A percentile compares a stretch with the other conserved stretches of the same genome.
Conservation (phyloP, 176 grass and related monocot species). For the Saccharum officinarum region DNA sequence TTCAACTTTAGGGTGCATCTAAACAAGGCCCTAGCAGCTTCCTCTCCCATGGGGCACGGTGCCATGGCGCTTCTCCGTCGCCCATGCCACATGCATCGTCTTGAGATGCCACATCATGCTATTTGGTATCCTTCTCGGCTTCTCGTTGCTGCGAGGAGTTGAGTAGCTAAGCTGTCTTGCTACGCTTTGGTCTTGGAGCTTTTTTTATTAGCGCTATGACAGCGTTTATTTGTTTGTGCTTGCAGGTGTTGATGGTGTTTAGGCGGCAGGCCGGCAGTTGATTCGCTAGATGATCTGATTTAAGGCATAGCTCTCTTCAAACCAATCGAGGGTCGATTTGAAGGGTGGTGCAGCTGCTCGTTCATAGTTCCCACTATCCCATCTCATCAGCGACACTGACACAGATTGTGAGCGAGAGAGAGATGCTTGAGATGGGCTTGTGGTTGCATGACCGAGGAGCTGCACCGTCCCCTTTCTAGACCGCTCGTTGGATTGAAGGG, state of each 20-base stretch:
- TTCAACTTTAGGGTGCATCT: too few relatives aligned
- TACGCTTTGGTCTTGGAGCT: not conserved
- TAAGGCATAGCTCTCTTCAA: conserved; percentile 54
- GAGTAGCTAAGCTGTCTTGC: not conserved
- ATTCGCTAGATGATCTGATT: conserved; percentile 13
- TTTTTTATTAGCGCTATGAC: not conserved
- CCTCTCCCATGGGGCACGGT: not conserved
- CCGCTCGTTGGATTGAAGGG: conserved; percentile 95
- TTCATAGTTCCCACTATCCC: conserved; percentile 84
- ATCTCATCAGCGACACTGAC: conserved; percentile 31
- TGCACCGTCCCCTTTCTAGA: conserved; percentile 40
- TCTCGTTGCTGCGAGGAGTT: not conserved
- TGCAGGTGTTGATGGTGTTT: not conserved
- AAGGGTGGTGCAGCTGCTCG: conserved; percentile 61
- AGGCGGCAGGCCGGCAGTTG: not conserved
- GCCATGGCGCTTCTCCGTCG: not conserved
- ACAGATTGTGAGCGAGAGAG: not conserved
- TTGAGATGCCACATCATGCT: too few relatives aligned
- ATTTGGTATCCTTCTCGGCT: too few relatives aligned
- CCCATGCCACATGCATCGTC: too few relatives aligned
- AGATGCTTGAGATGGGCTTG: conserved; percentile 56
- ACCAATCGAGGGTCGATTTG: conserved; percentile 59
- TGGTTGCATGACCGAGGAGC: conserved; percentile 86
- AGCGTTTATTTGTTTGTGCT: not conserved
- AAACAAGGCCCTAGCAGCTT: too few relatives aligned